Evolutionary conservation across 169 alveolate genomes (phyloP).

Genomic region (Perkinsus chesapeaki): DNA sequence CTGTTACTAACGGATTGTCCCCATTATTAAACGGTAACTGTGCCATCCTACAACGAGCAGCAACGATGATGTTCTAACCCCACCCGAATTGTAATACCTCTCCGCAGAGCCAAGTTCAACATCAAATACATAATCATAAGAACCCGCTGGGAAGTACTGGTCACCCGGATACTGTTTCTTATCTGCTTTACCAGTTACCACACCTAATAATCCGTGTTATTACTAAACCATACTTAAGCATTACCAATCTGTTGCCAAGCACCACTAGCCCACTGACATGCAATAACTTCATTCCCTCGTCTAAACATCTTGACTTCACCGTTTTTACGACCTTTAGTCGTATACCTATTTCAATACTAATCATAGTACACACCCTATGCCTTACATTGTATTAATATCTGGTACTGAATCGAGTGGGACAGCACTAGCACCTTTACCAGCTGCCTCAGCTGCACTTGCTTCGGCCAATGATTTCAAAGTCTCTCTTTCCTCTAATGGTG

Average conservation of each 20-base stretch:
- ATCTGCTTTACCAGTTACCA: slow-evolving; percentile 17
- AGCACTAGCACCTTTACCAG: slow-evolving; percentile 17
- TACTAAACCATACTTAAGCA: slow-evolving; percentile 42
- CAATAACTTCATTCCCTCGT: slow-evolving; percentile 62
- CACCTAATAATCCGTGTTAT: slow-evolving; percentile 28
- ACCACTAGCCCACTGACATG: slow-evolving; percentile 63
- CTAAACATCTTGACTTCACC: slow-evolving; percentile 72
- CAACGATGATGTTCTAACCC: slow-evolving; percentile 30
- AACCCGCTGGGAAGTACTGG: slow-evolving; percentile 62
- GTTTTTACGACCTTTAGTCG: slow-evolving; percentile 53
- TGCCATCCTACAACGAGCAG: not conserved
- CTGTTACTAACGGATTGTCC: slow-evolving; percentile 57
- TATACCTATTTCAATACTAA: not conserved
- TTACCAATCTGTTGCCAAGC: slow-evolving; percentile 77
- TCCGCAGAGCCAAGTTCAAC: slow-evolving; percentile 56
- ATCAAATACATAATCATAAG: slow-evolving; percentile 74
- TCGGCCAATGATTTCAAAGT: slow-evolving; percentile 49
- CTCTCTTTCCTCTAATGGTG: slow-evolving; percentile 45
- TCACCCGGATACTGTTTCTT: slow-evolving; percentile 71
- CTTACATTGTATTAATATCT: slow-evolving; percentile 21
- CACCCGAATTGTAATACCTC: slow-evolving; percentile 23
- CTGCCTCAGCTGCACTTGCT: slow-evolving; percentile 26
- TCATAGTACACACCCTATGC: slow-evolving; percentile 24
- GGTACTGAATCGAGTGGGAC: slow-evolving; percentile 56
- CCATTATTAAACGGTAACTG: slow-evolving; percentile 71